These are phyloP conservation scores for Kalaharituber pfeilii DNA, from an alignment of 2,329 filamentous ascomycete genomes.

Conservation along the genomic window DNA sequence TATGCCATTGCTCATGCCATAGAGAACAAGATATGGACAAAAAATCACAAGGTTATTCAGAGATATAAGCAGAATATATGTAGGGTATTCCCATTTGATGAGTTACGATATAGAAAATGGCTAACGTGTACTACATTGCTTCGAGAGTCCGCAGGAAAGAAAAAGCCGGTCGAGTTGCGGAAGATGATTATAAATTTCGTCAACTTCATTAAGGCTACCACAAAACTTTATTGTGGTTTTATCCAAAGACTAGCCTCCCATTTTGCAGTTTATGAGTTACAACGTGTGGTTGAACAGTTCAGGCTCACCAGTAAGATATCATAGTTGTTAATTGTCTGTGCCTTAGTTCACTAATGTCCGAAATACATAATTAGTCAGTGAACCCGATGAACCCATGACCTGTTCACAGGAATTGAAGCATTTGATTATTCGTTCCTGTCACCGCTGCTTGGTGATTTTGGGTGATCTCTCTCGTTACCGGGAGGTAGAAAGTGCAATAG, in stretches of 20 bases:
- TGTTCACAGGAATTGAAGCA: conserved; percentile 31
- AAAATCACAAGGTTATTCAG: conserved; percentile 59
- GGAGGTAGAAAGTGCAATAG: conserved; percentile 49
- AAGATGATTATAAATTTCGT: conserved; percentile 69
- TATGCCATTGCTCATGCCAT: conserved; percentile 45
- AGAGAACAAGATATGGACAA: conserved; percentile 59
- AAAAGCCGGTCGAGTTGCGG: conserved; percentile 45
- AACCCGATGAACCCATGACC: conserved; percentile 17
- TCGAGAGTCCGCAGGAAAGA: conserved; percentile 29
- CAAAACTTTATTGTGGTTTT: conserved; percentile 51
- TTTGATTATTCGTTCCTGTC: conserved; percentile 53
- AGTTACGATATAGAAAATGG: not conserved
- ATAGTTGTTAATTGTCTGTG: conserved; percentile 25
- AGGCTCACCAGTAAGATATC: conserved; percentile 31
- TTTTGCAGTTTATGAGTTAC: conserved; percentile 41
- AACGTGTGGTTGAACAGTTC: conserved; percentile 38
- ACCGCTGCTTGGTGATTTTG: conserved; percentile 66
- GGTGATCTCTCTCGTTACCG: conserved; percentile 85
- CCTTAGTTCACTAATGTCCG: conserved; percentile 23
- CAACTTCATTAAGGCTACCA: conserved; percentile 70
- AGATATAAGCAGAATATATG: conserved; percentile 56
- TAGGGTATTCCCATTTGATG: conserved; percentile 31
- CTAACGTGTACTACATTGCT: conserved; percentile 23
- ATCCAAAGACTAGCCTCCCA: conserved; percentile 27
- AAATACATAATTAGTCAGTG: conserved; percentile 6